A percentile compares a stretch with the other conserved stretches of the same genome.
phyloP scores from a whole-genome alignment of 2,329 filamentous ascomycete genomes.

The Phyllosticta ampelicida region DNA sequence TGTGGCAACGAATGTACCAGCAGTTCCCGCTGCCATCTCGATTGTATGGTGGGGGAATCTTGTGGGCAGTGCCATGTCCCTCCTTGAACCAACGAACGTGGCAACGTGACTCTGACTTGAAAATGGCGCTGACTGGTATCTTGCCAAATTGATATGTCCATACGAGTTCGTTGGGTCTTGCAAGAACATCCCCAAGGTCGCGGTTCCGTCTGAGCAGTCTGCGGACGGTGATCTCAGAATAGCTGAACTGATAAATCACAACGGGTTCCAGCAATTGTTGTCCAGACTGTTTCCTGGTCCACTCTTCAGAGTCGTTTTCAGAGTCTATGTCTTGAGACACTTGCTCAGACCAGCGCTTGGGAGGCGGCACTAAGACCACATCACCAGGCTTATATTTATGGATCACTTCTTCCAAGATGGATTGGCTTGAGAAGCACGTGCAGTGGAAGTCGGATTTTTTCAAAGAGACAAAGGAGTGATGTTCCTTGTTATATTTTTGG shows the following conservation, averaged over 20 bases:
- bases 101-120: conserved; percentile 34
- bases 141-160: conserved; percentile 40
- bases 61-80: conserved; percentile 19
- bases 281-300: neutral
- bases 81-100: conserved; percentile 45
- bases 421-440: conserved; percentile 17
- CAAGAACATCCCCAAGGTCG: conserved; percentile 30
- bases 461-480: conserved; percentile 53
- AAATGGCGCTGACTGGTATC: conserved; percentile 33
- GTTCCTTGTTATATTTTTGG: conserved; percentile 52
- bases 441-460: conserved; percentile 36
- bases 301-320: neutral
- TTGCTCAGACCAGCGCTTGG: neutral
- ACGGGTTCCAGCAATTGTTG: conserved; percentile 45
- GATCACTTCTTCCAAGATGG: neutral
- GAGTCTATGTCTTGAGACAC: neutral
- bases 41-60: conserved; percentile 53
- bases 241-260: conserved; percentile 40
- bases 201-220: conserved; percentile 40
- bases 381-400: conserved; percentile 15
- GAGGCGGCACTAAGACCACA: neutral
- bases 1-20: conserved; percentile 46
- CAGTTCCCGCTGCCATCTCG: conserved; percentile 53
- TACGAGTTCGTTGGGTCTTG: conserved; percentile 46
- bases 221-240: conserved; percentile 36